Base-by-base conservation (phyloP, 2,329 filamentous ascomycete genomes). In the Ascochyta viciae-villosae region DNA sequence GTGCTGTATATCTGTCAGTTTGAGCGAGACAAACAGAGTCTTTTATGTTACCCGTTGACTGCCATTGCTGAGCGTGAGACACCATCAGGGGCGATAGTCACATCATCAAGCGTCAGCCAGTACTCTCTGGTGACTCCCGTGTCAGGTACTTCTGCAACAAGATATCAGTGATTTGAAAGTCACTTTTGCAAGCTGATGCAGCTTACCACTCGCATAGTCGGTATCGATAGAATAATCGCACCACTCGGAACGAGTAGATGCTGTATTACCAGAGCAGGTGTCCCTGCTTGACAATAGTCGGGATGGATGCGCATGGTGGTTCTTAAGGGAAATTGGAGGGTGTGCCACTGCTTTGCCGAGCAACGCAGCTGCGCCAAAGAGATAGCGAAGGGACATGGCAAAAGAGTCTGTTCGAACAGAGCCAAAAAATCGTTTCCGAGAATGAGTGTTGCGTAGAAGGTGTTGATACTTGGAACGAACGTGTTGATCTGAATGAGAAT, bases 61-160 rank as follows among this genome's bases (percentile, higher is more conserved):
- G 68, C 63, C 67, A 73, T 70, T 63, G 47, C 75, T 0, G 66
- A 62, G 23, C 70, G 67, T 3, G 64, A 66, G 3, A 85, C 83
- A 19, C 86, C 85, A 66, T 88, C 86, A 0, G 84, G 84, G 4
- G 78, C 71, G 16, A 78, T 64, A 0, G 76, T 79, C 0, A 72
- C 72, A 33, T 81, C 77, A 4, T 72, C 74, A 29, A 80, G 64
- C 23, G 78, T 75, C 19, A 81, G 70, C 66, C 73, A 77, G 58
- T 81, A 82, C 50, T 77, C 76, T 10, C 85, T 76, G 22, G 82
- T 84, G 2, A 85, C 80, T 12, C 84, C 82, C 0, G 85, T 87
- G 31, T 76, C 72, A 1, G 84, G 84, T 27, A 74, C 73, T 4
- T 78, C 71, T 50, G 26, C 13, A 27, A 3, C 10, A 2, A 23